Evolutionary conservation across 805 yeast genomes (phyloP).

Genomic region (Ogataea philodendri): DNA sequence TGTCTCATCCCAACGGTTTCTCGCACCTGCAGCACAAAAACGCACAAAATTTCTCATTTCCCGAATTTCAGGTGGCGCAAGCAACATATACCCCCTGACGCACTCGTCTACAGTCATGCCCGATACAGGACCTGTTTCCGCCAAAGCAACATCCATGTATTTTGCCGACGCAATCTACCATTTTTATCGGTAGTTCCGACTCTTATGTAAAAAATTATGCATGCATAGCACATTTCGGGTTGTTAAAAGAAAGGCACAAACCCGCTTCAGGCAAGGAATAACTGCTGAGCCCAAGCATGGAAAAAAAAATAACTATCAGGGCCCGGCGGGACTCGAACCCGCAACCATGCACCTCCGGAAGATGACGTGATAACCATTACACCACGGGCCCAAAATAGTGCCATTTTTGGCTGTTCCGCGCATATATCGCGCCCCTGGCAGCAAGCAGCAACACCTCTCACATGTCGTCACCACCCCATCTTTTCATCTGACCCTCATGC

Average conservation of each 20-base stretch:
- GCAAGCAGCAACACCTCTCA: not conserved
- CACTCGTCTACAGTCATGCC: no score
- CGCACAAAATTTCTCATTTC: not conserved
- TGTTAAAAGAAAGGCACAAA: no score
- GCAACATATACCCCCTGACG: no score
- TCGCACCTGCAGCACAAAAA: constrained; percentile 3
- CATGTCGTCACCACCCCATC: no score
- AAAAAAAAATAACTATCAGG: constrained; percentile 17
- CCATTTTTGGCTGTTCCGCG: constrained; percentile 3
- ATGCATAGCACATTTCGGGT: no score
- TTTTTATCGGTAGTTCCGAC: no score
- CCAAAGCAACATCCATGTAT: no score
- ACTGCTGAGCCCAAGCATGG: not conserved
- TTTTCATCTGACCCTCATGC: no score
- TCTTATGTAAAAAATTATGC: no score
- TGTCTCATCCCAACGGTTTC: constrained; percentile 7
- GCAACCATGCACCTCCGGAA: constrained; percentile 63
- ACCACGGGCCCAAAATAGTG: constrained; percentile 56
- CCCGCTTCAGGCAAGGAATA: not conserved
- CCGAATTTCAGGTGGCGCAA: no score
- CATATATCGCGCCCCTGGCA: not conserved
- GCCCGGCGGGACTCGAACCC: constrained; percentile 79
- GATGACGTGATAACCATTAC: constrained; percentile 73
- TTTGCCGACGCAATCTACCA: no score
- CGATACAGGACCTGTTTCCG: no score